Percentiles rank a stretch among this genome's conserved stretches.
Evolutionary conservation across 768 basidiomycete genomes (phyloP).

Genomic region (Auricularia auricula-judae): DNA sequence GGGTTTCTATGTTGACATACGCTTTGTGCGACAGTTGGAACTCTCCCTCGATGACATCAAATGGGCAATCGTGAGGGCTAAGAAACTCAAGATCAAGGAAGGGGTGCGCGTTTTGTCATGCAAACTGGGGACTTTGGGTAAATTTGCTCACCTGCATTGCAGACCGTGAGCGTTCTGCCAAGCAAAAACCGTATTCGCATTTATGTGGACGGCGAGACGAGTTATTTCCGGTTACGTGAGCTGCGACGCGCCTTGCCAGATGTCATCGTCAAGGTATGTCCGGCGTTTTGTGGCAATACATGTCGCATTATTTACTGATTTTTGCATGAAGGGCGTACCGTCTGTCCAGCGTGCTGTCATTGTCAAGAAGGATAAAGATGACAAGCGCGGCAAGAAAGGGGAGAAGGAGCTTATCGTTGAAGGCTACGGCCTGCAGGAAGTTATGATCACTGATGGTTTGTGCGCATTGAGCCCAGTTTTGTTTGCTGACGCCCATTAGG

Average conservation of each 20-base stretch:
- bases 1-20: not conserved
- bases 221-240: constrained; percentile 74
- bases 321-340: constrained; percentile 59
- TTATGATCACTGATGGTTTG: constrained; percentile 92
- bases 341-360: constrained; percentile 89
- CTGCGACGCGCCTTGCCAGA: constrained; percentile 74
- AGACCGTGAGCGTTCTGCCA: constrained; percentile 72
- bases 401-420: constrained; percentile 92
- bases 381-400: constrained; percentile 66
- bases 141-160: not conserved
- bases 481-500: constrained; percentile 35
- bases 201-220: constrained; percentile 67
- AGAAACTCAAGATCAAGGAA: constrained; percentile 88
- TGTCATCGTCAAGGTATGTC: constrained; percentile 77
- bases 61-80: constrained; percentile 75
- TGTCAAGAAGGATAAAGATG: constrained; percentile 85
- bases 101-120: constrained; percentile 35
- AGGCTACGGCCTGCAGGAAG: constrained; percentile 91
- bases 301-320: not conserved
- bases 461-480: constrained; percentile 1
- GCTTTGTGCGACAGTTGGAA: constrained; percentile 51
- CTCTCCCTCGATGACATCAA: constrained; percentile 87
- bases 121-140: not conserved
- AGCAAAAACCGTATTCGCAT: constrained; percentile 66
- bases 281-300: not conserved